A percentile compares a stretch with the other conserved stretches of the same genome.
Evolutionary conservation across 345 rosid genomes (phyloP).

Genomic region (Populus deltoides): DNA sequence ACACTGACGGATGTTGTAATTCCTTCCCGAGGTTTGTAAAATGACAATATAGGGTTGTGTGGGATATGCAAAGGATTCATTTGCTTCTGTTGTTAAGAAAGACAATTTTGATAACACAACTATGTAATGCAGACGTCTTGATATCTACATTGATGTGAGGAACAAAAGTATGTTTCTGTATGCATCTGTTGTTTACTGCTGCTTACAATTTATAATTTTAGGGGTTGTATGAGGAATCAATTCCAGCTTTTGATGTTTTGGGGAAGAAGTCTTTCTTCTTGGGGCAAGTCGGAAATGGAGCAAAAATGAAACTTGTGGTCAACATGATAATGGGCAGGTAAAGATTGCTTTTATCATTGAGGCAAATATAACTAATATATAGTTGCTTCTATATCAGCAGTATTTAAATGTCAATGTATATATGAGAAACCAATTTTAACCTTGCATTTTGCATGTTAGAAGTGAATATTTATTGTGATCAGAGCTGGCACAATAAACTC

Average conservation of each 20-base stretch:
- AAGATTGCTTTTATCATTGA: slow-evolving; percentile 6
- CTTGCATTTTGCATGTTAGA: not conserved
- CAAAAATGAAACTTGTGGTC: slow-evolving; percentile 91
- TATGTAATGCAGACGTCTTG: not conserved
- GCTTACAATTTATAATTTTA: slow-evolving; percentile 18
- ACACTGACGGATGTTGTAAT: not conserved
- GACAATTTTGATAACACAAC: not conserved
- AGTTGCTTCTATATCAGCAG: not conserved
- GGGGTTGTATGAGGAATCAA: slow-evolving; percentile 69
- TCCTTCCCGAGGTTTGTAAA: not conserved
- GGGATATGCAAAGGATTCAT: not conserved
- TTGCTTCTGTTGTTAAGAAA: not conserved
- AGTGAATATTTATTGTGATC: not conserved
- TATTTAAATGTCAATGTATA: not conserved
- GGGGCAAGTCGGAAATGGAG: slow-evolving; percentile 90
- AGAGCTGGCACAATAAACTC: not conserved
- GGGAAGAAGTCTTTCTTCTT: slow-evolving; percentile 88
- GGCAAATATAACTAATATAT: too few species aligned
- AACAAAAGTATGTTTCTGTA: not conserved
- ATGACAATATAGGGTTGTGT: not conserved
- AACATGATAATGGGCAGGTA: slow-evolving; percentile 99
- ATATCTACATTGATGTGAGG: not conserved
- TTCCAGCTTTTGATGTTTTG: slow-evolving; percentile 74
- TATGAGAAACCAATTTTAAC: not conserved
- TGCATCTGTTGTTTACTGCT: slow-evolving; percentile 4